These are phyloP conservation scores for Microbotryum saponariae DNA, from an alignment of 1,284 basidiomycete genomes.

Conservation along the genomic window DNA sequence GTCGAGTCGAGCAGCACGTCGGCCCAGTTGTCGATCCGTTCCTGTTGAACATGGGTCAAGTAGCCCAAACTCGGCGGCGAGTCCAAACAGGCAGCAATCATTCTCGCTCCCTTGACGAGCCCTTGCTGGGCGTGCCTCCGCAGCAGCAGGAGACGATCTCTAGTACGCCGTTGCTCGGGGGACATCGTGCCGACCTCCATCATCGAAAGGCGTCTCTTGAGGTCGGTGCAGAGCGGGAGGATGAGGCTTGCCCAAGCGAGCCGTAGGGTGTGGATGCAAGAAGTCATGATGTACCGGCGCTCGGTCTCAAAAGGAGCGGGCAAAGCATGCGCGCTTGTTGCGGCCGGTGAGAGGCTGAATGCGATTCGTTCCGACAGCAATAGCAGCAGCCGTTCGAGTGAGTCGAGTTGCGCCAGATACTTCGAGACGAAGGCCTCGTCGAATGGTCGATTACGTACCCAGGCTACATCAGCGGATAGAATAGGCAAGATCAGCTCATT, in stretches of 20 bases:
- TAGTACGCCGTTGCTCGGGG: conserved; percentile 9
- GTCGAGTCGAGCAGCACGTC: conserved; percentile 14
- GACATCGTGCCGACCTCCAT: background rate
- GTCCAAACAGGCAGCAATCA: conserved; percentile 25
- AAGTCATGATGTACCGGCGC: conserved; percentile 15
- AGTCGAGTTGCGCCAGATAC: conserved; percentile 27
- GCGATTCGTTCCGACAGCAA: conserved; percentile 24
- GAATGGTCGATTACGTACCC: conserved; percentile 21
- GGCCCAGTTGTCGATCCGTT: conserved; percentile 22
- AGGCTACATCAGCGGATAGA: conserved; percentile 4
- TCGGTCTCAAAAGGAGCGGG: conserved; percentile 8
- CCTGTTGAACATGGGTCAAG: conserved; percentile 18
- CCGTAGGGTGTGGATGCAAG: conserved; percentile 3
- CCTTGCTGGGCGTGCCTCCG: conserved; percentile 9
- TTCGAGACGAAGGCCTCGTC: conserved; percentile 22
- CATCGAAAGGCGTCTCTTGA: conserved; percentile 10
- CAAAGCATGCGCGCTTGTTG: conserved; percentile 24
- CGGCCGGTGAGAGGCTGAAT: conserved; percentile 24
- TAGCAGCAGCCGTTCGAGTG: conserved; percentile 24
- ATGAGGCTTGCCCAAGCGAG: conserved; percentile 28
- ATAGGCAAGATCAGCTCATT: background rate
- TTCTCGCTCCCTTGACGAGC: conserved; percentile 22
- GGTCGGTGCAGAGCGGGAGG: conserved; percentile 23
- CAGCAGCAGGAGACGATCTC: conserved; percentile 17
- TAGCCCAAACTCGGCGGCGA: conserved; percentile 26